Percentiles rank a stretch among this genome's conserved stretches.
Evolutionary conservation across 345 rosid genomes (phyloP).

Genomic region (Corchorus olitorius): DNA sequence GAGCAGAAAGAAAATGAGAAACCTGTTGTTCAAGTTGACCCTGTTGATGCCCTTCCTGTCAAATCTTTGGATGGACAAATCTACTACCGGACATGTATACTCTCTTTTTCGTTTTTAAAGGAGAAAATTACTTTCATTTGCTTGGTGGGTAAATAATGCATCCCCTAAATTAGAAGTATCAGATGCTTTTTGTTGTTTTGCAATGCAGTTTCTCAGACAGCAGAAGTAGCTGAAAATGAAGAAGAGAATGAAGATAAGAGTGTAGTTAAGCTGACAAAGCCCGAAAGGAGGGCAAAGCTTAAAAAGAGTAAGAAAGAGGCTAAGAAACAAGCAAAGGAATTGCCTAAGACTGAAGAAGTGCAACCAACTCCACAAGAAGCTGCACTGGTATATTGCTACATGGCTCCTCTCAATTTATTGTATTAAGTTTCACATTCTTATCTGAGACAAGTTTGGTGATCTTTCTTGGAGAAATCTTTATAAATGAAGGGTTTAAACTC

Average conservation of each 20-base stretch:
- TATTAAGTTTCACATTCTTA: not conserved
- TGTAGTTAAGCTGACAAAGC: slow-evolving; percentile 54
- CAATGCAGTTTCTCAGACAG: slow-evolving; percentile 41
- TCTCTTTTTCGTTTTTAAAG: not conserved
- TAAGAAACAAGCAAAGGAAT: slow-evolving; percentile 60
- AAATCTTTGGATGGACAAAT: slow-evolving; percentile 80
- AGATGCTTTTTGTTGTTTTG: slow-evolving; percentile 18
- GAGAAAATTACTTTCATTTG: not conserved
- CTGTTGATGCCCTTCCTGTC: slow-evolving; percentile 83
- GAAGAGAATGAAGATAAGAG: slow-evolving; percentile 33
- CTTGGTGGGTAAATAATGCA: not conserved
- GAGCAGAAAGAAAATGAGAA: slow-evolving; percentile 44
- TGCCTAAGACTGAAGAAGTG: slow-evolving; percentile 40
- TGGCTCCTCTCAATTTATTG: not conserved
- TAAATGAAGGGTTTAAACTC: not conserved
- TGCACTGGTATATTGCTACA: slow-evolving; percentile 54
- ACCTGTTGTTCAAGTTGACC: slow-evolving; percentile 47
- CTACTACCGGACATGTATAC: slow-evolving; percentile 57
- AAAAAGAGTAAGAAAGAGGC: slow-evolving; percentile 81
- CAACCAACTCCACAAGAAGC: slow-evolving; percentile 69
- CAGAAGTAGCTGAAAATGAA: slow-evolving; percentile 29
- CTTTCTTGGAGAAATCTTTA: not conserved
- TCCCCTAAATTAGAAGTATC: not conserved
- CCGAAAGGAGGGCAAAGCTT: slow-evolving; percentile 78
- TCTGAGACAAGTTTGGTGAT: not conserved